phyloP scores from a whole-genome alignment of 2,329 filamentous ascomycete genomes.

The Zasmidium citrigriseum region DNA sequence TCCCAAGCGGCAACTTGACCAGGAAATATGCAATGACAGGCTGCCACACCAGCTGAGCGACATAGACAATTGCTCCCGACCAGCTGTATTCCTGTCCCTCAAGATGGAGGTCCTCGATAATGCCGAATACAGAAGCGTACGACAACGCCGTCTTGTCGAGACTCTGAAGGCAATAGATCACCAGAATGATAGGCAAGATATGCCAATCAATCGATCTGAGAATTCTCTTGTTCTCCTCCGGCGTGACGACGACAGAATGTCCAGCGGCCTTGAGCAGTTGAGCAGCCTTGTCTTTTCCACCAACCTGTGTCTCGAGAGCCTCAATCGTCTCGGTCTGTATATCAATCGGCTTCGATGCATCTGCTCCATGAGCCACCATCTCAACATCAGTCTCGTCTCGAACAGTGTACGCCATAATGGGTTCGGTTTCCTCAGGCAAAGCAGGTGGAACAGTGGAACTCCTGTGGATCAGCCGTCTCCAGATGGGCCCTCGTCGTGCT shows the following conservation, averaged over 20 bases:
- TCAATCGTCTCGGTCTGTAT: constrained; percentile 25
- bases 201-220: constrained; percentile 54
- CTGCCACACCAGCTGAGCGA: constrained; percentile 57
- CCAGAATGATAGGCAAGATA: constrained; percentile 57
- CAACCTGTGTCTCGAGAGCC: constrained; percentile 5
- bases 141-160: constrained; percentile 63
- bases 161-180: constrained; percentile 64
- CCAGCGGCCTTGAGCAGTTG: constrained; percentile 50
- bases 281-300: constrained; percentile 50
- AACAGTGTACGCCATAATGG: constrained; percentile 12
- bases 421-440: constrained; percentile 1
- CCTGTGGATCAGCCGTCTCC: background rate
- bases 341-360: constrained; percentile 20
- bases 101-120: constrained; percentile 60
- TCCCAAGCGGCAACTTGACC: constrained; percentile 62
- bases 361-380: constrained; percentile 17
- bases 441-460: background rate
- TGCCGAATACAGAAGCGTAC: constrained; percentile 65
- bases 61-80: constrained; percentile 55
- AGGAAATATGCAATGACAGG: constrained; percentile 55
- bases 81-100: constrained; percentile 56
- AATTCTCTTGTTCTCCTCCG: constrained; percentile 55
- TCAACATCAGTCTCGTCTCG: constrained; percentile 26
- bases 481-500: no score
- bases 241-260: constrained; percentile 50